Percentiles rank a stretch among this genome's conserved stretches.
Conservation (phyloP, 2,329 filamentous ascomycete genomes). For the Apiospora malaysiana region DNA sequence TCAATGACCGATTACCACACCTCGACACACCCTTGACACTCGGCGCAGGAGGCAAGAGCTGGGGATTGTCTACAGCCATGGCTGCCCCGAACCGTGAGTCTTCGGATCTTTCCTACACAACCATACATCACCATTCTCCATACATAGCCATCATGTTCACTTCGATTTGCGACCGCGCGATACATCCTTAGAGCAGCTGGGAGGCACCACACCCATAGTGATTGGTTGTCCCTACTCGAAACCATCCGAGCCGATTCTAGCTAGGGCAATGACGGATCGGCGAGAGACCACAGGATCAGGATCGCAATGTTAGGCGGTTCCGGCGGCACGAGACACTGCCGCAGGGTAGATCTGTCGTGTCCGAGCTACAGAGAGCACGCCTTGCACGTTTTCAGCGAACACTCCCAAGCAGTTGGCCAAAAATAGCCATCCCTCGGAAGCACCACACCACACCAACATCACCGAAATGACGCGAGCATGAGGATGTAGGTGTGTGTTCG, state of each 20-base stretch:
- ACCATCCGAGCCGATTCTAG: not conserved
- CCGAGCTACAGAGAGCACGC: not conserved
- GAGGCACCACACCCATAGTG: not conserved
- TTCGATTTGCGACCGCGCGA: not conserved
- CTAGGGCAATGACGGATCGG: constrained; percentile 6
- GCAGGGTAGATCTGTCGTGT: not conserved
- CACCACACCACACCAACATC: not conserved
- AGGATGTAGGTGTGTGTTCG: constrained; percentile 2
- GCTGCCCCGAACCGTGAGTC: constrained; percentile 23
- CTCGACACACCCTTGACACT: constrained; percentile 7
- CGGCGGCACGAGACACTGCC: not conserved
- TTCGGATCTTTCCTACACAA: constrained; percentile 16
- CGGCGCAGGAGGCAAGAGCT: constrained; percentile 9
- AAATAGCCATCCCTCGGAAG: not conserved
- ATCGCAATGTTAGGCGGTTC: not conserved
- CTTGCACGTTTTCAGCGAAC: not conserved
- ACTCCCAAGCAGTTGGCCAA: not conserved
- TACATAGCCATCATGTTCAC: constrained; percentile 7
- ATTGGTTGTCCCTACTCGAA: not conserved
- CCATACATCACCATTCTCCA: constrained; percentile 1
- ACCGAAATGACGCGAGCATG: not conserved
- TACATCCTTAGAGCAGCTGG: constrained; percentile 4
- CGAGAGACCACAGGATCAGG: not conserved
- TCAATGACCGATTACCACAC: constrained; percentile 18
- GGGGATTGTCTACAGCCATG: constrained; percentile 21